Conservation (phyloP, 1,284 basidiomycete genomes). For the Taiwanofungus camphoratus region DNA sequence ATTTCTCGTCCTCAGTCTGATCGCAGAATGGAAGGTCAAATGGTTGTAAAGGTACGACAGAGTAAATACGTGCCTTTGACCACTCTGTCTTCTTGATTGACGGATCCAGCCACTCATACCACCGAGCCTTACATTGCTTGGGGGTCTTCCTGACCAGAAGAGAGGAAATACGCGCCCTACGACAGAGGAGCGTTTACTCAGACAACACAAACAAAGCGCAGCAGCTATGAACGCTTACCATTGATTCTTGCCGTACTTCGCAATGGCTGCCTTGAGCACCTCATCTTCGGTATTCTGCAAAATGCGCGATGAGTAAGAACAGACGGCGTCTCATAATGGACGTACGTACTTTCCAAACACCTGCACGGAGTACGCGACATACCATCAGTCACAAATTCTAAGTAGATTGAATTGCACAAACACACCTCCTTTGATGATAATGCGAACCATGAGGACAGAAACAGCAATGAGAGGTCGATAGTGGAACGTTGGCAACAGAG, state of each 20-base stretch:
- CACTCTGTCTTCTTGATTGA: slow-evolving; percentile 99
- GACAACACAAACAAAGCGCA: too few relatives aligned
- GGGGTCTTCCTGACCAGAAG: slow-evolving; percentile 97
- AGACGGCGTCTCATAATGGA: background rate
- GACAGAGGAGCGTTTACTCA: too few relatives aligned
- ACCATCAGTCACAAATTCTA: background rate
- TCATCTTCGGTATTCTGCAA: slow-evolving; percentile 90
- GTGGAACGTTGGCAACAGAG: too few relatives aligned
- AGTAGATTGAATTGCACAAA: slow-evolving; percentile 13
- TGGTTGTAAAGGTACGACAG: background rate
- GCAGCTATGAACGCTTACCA: slow-evolving; percentile 51
- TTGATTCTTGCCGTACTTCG: slow-evolving; percentile 97
- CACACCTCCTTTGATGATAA: slow-evolving; percentile 90
- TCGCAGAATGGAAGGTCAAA: background rate
- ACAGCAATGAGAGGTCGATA: background rate
- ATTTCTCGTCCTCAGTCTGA: slow-evolving; percentile 95
- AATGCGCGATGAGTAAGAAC: slow-evolving; percentile 14
- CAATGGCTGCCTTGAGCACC: slow-evolving; percentile 94
- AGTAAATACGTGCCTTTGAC: slow-evolving; percentile 69
- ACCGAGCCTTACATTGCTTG: slow-evolving; percentile 98
- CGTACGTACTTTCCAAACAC: slow-evolving; percentile 64
- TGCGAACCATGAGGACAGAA: slow-evolving; percentile 64
- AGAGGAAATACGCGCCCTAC: slow-evolving; percentile 96
- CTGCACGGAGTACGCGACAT: slow-evolving; percentile 24
- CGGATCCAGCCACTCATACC: slow-evolving; percentile 99